phyloP scores from a whole-genome alignment of 768 basidiomycete species.

The Solioccasus polychromus region DNA sequence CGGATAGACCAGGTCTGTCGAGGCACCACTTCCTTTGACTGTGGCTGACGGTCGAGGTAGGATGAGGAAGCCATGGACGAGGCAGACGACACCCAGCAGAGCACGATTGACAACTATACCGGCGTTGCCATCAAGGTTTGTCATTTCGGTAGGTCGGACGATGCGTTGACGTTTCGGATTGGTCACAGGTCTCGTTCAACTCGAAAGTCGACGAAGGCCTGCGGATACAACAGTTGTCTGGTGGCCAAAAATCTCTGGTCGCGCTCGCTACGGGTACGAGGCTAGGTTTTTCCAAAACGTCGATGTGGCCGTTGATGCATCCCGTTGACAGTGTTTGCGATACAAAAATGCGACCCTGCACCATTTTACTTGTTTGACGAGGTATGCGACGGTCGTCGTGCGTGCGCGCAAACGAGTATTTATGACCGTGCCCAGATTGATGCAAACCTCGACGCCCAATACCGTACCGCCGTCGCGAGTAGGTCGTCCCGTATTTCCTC shows the following conservation, averaged over 20 bases:
- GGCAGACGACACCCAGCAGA: slow-evolving; percentile 68
- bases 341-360: slow-evolving; percentile 98
- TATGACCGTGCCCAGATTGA: slow-evolving; percentile 62
- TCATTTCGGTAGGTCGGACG: not conserved
- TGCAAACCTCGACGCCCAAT: slow-evolving; percentile 96
- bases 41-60: slow-evolving; percentile 30
- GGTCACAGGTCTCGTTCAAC: slow-evolving; percentile 88
- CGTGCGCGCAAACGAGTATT: not conserved
- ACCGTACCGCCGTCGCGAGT: slow-evolving; percentile 95
- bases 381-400: slow-evolving; percentile 35
- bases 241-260: slow-evolving; percentile 96
- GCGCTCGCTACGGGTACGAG: slow-evolving; percentile 83
- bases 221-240: slow-evolving; percentile 93
- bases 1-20: slow-evolving; percentile 71
- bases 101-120: slow-evolving; percentile 88
- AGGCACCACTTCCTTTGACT: not conserved
- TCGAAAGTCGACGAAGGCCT: slow-evolving; percentile 97
- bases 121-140: slow-evolving; percentile 91
- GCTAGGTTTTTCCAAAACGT: not conserved
- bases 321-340: slow-evolving; percentile 78
- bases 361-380: slow-evolving; percentile 99
- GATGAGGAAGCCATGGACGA: slow-evolving; percentile 72
- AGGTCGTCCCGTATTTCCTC: slow-evolving; percentile 24
- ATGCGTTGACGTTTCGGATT: not conserved
- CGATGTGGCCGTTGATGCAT: slow-evolving; percentile 1